These are phyloP conservation scores for Arthrobotrys musiformis DNA, from an alignment of 2,329 filamentous ascomycete species.

Conservation along the genomic window DNA sequence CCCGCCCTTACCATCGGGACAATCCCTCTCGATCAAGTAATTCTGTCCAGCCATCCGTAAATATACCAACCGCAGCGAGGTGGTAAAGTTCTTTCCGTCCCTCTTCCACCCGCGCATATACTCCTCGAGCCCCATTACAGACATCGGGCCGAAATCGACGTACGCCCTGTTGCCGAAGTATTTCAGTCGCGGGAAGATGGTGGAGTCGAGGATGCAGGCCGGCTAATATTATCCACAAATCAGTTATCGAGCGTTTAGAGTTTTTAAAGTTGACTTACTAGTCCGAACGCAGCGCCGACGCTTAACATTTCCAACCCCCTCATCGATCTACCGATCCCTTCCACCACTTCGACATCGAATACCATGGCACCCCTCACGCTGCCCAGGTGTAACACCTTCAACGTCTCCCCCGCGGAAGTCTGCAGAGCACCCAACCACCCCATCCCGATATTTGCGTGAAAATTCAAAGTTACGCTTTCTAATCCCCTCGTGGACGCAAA, in stretches of 20 bases:
- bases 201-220: background rate
- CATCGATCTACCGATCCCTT: constrained; percentile 6
- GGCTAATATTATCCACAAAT: background rate
- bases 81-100: no score
- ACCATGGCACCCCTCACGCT: background rate
- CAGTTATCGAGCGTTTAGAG: no score
- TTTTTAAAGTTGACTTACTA: constrained; percentile 19
- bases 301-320: constrained; percentile 15
- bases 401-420: no score
- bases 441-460: background rate
- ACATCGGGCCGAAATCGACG: background rate
- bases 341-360: background rate
- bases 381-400: constrained; percentile 12
- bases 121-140: no score
- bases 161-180: constrained; percentile 4
- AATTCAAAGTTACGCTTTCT: constrained; percentile 1
- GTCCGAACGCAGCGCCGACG: background rate
- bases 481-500: constrained; percentile 1
- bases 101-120: no score
- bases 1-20: no score
- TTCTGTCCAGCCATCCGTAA: no score
- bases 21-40: no score
- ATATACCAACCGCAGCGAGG: no score
- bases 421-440: no score
- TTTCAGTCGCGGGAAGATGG: constrained; percentile 14